A percentile compares a stretch with the other conserved stretches of the same genome.
Conservation (phyloP, 768 basidiomycete genomes). For the Agrocybe pediades region DNA sequence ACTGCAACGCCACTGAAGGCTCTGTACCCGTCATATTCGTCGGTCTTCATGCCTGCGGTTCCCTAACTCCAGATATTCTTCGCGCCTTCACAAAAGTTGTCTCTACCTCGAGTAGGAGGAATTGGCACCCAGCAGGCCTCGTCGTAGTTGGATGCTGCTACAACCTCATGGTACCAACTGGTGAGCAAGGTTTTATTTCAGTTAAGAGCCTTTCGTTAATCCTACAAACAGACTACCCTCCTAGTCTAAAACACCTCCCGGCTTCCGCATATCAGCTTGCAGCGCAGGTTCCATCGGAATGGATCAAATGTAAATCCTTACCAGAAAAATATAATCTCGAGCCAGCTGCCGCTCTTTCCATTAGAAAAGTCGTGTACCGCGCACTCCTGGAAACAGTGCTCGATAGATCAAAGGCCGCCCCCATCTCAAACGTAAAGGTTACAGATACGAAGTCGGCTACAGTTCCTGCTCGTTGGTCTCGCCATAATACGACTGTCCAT, state of each 20-base stretch:
- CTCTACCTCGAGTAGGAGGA: slow-evolving; percentile 2
- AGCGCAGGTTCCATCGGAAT: slow-evolving; percentile 67
- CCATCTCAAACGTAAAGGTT: not conserved
- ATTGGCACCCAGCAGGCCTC: slow-evolving; percentile 54
- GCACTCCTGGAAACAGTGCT: slow-evolving; percentile 47
- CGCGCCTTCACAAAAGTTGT: slow-evolving; percentile 52
- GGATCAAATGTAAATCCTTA: slow-evolving; percentile 39
- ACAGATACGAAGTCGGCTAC: slow-evolving; percentile 10
- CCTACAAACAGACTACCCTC: slow-evolving; percentile 51
- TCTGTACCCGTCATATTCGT: slow-evolving; percentile 58
- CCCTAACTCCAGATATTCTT: slow-evolving; percentile 67
- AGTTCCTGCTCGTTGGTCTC: slow-evolving; percentile 25
- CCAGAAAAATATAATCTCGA: slow-evolving; percentile 14
- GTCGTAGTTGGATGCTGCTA: slow-evolving; percentile 81
- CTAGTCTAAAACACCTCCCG: slow-evolving; percentile 41
- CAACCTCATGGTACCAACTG: slow-evolving; percentile 61
- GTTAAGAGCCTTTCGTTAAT: not conserved
- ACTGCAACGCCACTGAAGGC: not conserved
- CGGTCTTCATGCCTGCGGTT: slow-evolving; percentile 77
- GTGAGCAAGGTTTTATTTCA: slow-evolving; percentile 31
- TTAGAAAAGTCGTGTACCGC: slow-evolving; percentile 73
- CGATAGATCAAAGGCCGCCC: slow-evolving; percentile 1
- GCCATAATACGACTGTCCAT: slow-evolving; percentile 5
- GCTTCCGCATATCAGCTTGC: slow-evolving; percentile 68
- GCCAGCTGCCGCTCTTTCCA: slow-evolving; percentile 46